Evolutionary conservation across 1,284 basidiomycete species (phyloP).

Genomic region (Irpex sp.): DNA sequence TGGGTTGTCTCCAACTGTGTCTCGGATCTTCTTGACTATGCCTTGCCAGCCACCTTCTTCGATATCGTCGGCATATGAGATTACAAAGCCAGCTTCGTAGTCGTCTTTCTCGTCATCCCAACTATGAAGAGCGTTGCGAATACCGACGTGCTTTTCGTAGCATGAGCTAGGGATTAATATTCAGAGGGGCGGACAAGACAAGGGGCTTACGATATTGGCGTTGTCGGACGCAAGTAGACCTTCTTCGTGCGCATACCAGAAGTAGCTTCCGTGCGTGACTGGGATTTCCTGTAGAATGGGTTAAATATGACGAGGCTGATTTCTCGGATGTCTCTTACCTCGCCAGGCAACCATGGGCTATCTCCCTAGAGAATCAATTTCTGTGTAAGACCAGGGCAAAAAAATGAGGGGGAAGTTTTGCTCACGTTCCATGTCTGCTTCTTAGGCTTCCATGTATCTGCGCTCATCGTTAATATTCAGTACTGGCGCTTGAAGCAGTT

Average conservation of each 20-base stretch:
- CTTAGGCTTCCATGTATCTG: conserved; percentile 32
- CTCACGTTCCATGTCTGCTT: neutral
- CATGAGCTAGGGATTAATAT: neutral
- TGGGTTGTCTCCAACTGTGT: conserved; percentile 33
- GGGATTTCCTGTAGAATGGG: conserved; percentile 23
- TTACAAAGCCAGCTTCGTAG: conserved; percentile 29
- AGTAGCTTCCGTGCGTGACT: conserved; percentile 37
- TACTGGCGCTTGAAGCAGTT: neutral
- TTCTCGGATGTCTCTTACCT: conserved; percentile 13
- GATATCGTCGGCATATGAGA: conserved; percentile 32
- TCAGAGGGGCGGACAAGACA: neutral
- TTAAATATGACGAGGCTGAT: neutral
- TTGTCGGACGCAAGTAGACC: conserved; percentile 35
- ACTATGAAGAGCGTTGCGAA: conserved; percentile 27
- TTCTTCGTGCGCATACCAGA: conserved; percentile 37
- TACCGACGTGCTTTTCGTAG: conserved; percentile 28
- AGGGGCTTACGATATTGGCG: conserved; percentile 32
- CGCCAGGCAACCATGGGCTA: conserved; percentile 31
- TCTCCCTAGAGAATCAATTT: conserved; percentile 9
- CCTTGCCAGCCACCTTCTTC: conserved; percentile 32
- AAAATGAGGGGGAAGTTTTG: conserved; percentile 8
- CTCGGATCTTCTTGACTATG: conserved; percentile 29
- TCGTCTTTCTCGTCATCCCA: conserved; percentile 33
- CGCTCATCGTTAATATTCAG: neutral
- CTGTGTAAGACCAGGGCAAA: neutral